These are phyloP conservation scores for Paramecium biaurelia DNA, from an alignment of 73 alveolate species.

Conservation along the genomic window DNA sequence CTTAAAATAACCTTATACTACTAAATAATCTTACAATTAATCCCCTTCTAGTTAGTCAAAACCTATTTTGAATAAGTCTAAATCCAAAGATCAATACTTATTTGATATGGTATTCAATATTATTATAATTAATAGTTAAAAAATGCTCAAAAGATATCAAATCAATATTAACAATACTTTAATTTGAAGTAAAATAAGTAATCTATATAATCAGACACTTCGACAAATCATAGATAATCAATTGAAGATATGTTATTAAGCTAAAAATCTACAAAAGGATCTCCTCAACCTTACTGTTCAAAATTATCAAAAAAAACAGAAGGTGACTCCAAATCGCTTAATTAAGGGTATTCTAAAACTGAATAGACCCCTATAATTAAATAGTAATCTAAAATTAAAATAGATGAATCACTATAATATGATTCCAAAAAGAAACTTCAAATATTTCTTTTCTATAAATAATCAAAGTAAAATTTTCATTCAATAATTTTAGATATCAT, in stretches of 20 bases:
- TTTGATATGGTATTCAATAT: background rate
- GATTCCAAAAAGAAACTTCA: slow-evolving; percentile 19
- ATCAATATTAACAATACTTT: slow-evolving; percentile 28
- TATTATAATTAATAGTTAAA: background rate
- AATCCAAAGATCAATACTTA: background rate
- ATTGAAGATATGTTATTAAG: background rate
- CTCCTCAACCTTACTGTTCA: background rate
- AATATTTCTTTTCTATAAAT: background rate
- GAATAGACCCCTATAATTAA: background rate
- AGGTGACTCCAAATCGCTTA: background rate
- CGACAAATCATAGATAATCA: slow-evolving; percentile 31
- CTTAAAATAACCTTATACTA: background rate
- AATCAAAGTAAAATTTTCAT: background rate
- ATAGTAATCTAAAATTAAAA: background rate
- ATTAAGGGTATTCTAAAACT: background rate
- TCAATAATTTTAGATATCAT: background rate
- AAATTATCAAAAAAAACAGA: background rate
- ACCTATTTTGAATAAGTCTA: background rate
- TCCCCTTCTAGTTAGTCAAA: background rate
- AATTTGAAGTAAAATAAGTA: slow-evolving; percentile 19
- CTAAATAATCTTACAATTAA: background rate
- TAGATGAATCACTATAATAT: background rate
- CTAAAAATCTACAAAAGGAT: background rate
- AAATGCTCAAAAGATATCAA: background rate
- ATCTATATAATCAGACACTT: slow-evolving; percentile 39